Evolutionary conservation across 2,329 filamentous ascomycete genomes (phyloP).

Genomic region (Arthrobotrys pseudoclavata): DNA sequence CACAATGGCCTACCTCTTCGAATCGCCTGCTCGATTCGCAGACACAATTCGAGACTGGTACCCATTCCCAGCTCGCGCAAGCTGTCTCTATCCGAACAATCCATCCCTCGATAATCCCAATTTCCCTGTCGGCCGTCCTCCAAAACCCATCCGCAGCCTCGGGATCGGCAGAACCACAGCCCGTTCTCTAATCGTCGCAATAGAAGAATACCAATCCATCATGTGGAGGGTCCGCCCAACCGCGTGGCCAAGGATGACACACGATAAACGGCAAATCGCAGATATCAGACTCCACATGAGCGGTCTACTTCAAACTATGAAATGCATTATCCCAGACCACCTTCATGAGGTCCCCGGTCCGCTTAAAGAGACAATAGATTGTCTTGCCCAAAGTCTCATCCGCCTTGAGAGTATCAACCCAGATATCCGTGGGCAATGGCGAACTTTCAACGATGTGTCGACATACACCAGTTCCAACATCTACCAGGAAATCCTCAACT

Average conservation of each 20-base stretch:
- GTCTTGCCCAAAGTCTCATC: conserved; percentile 11
- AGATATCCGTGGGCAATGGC: conserved; percentile 7
- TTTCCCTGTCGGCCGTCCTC: not conserved
- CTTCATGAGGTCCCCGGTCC: conserved; percentile 6
- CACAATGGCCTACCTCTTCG: not conserved
- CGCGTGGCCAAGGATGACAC: conserved; percentile 13
- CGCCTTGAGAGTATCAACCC: conserved; percentile 9
- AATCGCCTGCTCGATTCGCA: not conserved
- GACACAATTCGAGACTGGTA: conserved; percentile 1
- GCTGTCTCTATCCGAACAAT: conserved; percentile 5
- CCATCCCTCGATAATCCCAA: conserved; percentile 1
- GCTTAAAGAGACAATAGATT: conserved; percentile 14
- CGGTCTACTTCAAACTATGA: conserved; percentile 13
- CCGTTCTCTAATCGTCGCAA: conserved; percentile 11
- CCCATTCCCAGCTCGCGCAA: not conserved
- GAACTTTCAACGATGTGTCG: not conserved
- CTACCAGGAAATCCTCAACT: conserved; percentile 16
- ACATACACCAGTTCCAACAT: not conserved
- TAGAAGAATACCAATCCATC: conserved; percentile 36
- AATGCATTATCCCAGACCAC: conserved; percentile 5
- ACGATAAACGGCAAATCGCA: not conserved
- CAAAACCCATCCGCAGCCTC: not conserved
- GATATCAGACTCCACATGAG: conserved; percentile 18
- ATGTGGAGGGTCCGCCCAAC: conserved; percentile 4
- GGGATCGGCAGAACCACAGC: conserved; percentile 18